Evolutionary conservation across 805 yeast species (phyloP).

Genomic region (Lipomyces mesembrius): DNA sequence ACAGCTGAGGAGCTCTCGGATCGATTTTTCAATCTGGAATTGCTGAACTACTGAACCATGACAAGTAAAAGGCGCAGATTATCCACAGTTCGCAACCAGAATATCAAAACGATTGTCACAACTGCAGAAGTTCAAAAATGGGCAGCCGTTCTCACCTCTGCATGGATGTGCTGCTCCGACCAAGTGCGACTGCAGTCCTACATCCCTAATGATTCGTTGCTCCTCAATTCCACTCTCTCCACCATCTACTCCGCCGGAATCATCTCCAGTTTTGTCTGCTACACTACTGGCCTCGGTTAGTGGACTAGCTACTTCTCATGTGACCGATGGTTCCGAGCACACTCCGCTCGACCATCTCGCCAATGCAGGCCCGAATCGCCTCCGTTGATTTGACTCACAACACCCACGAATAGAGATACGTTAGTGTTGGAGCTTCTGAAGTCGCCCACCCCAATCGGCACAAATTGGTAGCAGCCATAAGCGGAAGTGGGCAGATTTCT

Average conservation of each 20-base stretch:
- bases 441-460: constrained; percentile 22
- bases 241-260: background rate
- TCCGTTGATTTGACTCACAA: constrained; percentile 23
- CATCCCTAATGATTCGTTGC: background rate
- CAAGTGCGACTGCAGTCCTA: background rate
- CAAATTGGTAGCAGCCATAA: background rate
- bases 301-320: background rate
- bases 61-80: background rate
- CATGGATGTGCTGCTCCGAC: too few relatives aligned
- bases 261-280: background rate
- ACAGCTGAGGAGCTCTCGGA: background rate
- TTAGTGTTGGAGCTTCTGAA: constrained; percentile 10
- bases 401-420: constrained; percentile 16
- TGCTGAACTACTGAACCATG: background rate
- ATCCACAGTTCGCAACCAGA: background rate
- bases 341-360: background rate
- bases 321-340: background rate
- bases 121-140: background rate
- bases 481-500: background rate
- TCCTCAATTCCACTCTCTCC: background rate
- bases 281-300: background rate
- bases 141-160: too few relatives aligned
- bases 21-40: background rate
- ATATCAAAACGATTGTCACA: background rate
- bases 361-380: constrained; percentile 19